Evolutionary conservation across 257 asterid genomes (phyloP).

Genomic region (Solanum dulcamara): DNA sequence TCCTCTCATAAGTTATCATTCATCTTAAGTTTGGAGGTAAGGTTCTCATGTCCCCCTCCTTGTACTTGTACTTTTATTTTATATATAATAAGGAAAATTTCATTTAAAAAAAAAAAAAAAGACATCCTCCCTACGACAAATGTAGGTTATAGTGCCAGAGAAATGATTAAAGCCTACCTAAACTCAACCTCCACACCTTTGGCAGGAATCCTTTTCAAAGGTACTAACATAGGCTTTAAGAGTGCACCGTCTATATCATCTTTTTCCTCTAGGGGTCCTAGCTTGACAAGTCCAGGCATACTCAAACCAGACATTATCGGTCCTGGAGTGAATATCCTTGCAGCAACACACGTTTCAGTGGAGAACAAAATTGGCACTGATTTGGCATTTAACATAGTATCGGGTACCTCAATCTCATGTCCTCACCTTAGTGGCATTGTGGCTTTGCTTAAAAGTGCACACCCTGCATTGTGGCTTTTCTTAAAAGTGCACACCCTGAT

Average conservation of each 20-base stretch:
- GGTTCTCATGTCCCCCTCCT: too few species aligned
- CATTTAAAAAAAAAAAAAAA: too few species aligned
- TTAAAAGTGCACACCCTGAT: constrained; percentile 17
- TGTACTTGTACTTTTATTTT: too few species aligned
- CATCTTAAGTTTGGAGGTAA: too few species aligned
- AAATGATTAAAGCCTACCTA: constrained; percentile 10
- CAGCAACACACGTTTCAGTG: constrained; percentile 3
- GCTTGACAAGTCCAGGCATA: constrained; percentile 8
- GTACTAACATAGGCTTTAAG: constrained; percentile 9
- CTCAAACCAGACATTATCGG: constrained; percentile 25
- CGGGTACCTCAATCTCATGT: constrained; percentile 29
- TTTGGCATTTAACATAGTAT: constrained; percentile 4
- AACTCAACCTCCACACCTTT: constrained; percentile 2
- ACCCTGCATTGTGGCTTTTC: constrained; percentile 16
- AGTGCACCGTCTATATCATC: constrained; percentile 5
- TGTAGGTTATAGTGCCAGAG: constrained; percentile 8
- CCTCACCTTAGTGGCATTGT: constrained; percentile 31
- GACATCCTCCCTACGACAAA: constrained; percentile 13
- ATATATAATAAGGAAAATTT: too few species aligned
- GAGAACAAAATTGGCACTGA: neutral
- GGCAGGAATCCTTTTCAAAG: constrained; percentile 12
- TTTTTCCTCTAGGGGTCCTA: constrained; percentile 33
- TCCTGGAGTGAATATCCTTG: constrained; percentile 20
- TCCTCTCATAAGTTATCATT: too few species aligned
- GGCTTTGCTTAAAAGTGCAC: constrained; percentile 13